These are phyloP conservation scores for Saturnispora bothae DNA, from an alignment of 805 yeast species.

Conservation along the genomic window DNA sequence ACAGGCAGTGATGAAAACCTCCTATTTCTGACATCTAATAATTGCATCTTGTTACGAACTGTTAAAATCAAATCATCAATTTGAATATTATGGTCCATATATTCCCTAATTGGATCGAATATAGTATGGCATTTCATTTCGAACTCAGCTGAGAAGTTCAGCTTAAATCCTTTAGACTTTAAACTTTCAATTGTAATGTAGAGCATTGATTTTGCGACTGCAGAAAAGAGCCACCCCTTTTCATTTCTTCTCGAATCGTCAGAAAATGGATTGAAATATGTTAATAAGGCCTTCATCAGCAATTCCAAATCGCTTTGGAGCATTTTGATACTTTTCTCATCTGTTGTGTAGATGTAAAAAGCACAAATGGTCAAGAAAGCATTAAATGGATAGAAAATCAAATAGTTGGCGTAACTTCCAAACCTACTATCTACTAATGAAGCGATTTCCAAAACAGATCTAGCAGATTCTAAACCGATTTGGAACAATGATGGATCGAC, in stretches of 20 bases:
- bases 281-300: constrained; percentile 14
- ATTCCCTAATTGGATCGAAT: constrained; percentile 1
- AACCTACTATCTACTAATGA: constrained; percentile 11
- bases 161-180: background rate
- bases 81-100: constrained; percentile 1
- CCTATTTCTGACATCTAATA: background rate
- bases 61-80: constrained; percentile 7
- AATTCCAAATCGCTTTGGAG: constrained; percentile 24
- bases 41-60: constrained; percentile 1
- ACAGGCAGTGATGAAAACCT: constrained; percentile 1
- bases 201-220: constrained; percentile 16
- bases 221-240: constrained; percentile 15
- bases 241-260: constrained; percentile 7
- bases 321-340: constrained; percentile 9
- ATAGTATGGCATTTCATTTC: background rate
- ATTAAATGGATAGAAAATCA: constrained; percentile 23
- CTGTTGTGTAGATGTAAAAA: constrained; percentile 19
- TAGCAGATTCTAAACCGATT: constrained; percentile 14
- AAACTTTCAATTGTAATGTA: constrained; percentile 14
- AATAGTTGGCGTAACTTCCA: constrained; percentile 15
- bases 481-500: background rate
- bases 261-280: constrained; percentile 13
- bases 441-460: constrained; percentile 19
- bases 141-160: background rate
- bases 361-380: constrained; percentile 24